Evolutionary conservation across 148 eudicot species (phyloP).

Genomic region (Chenopodium album): DNA sequence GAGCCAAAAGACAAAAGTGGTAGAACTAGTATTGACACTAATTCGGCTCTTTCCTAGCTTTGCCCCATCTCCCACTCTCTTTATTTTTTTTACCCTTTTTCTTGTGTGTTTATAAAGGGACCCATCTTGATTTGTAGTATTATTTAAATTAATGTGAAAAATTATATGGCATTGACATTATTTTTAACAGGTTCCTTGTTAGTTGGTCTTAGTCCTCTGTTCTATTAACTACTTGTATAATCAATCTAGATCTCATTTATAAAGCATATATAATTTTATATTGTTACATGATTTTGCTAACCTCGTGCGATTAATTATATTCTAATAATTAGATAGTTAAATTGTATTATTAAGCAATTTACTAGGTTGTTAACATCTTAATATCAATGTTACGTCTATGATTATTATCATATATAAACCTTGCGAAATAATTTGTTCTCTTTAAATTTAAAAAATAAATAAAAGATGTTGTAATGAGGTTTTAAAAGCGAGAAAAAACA

Average conservation of each 20-base stretch:
- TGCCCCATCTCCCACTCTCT: background rate
- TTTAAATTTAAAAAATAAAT: background rate
- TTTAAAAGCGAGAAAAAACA: background rate
- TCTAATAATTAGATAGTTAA: background rate
- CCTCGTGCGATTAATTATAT: slow-evolving; percentile 4
- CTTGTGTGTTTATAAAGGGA: slow-evolving; percentile 12
- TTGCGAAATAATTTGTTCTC: too few species aligned
- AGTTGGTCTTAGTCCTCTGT: background rate
- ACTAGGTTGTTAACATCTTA: background rate
- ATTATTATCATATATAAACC: too few species aligned
- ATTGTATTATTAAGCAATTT: background rate
- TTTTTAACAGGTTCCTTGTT: background rate
- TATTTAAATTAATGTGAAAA: background rate
- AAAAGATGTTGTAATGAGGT: background rate
- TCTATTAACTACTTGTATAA: background rate
- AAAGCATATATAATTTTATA: background rate
- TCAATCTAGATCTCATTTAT: slow-evolving; percentile 18
- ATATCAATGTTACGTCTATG: background rate
- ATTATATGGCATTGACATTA: background rate
- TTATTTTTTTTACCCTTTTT: background rate
- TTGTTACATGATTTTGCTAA: background rate
- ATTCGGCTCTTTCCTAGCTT: slow-evolving; percentile 14
- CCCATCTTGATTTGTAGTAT: slow-evolving; percentile 12
- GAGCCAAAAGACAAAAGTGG: slow-evolving; percentile 34
- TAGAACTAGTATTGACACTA: background rate